phyloP scores from a whole-genome alignment of 805 yeast species.

The Scheffersomyces stipitis region DNA sequence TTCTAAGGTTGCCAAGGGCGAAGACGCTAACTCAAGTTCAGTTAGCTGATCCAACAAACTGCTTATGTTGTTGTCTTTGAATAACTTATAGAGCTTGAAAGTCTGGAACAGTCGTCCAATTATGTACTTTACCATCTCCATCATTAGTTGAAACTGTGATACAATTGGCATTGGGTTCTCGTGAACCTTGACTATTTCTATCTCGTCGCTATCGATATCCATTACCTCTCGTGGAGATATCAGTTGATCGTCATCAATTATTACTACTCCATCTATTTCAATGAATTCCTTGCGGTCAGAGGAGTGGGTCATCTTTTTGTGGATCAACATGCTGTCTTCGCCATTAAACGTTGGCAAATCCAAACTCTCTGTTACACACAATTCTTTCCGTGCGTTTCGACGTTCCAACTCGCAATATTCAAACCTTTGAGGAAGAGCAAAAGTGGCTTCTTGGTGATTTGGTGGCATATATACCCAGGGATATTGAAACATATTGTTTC shows the following conservation, averaged over 20 bases:
- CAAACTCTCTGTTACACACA: neutral
- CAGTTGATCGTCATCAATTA: too few species aligned
- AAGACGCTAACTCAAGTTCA: conserved; percentile 1
- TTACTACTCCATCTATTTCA: too few species aligned
- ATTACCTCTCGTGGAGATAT: too few species aligned
- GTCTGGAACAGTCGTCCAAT: conserved; percentile 12
- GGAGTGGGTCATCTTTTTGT: too few species aligned
- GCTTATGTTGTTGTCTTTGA: conserved; percentile 15
- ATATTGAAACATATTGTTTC: conserved; percentile 12
- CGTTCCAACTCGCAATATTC: conserved; percentile 1
- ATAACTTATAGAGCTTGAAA: conserved; percentile 20
- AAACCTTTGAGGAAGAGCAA: conserved; percentile 1
- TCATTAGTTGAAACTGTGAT: conserved; percentile 21
- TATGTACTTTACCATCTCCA: conserved; percentile 22
- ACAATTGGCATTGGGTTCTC: conserved; percentile 14
- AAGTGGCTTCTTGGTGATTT: too few species aligned
- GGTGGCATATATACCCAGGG: too few species aligned
- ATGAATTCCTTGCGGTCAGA: too few species aligned
- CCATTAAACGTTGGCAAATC: neutral
- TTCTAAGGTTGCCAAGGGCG: too few species aligned
- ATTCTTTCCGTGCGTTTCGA: neutral
- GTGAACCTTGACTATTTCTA: conserved; percentile 12
- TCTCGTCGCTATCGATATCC: conserved; percentile 6
- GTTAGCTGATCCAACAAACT: conserved; percentile 14
- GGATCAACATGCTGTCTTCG: conserved; percentile 3